Conservation (phyloP, 805 yeast species). For the Saturnispora bothae region DNA sequence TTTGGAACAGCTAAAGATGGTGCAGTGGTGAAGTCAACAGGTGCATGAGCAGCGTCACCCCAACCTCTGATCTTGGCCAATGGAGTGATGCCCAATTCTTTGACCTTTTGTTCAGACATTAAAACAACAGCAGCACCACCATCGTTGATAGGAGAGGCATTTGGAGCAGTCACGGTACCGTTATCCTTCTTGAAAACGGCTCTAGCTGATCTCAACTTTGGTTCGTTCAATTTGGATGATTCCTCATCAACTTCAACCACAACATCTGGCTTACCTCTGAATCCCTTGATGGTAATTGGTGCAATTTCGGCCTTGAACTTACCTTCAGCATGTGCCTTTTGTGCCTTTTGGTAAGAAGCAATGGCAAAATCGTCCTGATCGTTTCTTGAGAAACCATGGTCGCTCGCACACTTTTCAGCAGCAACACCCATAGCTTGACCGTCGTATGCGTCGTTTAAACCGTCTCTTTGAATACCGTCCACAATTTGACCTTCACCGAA, state of each 20-base stretch:
- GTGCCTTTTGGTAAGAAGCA: conserved; percentile 77
- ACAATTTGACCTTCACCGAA: conserved; percentile 72
- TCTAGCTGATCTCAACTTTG: conserved; percentile 71
- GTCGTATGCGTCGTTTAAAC: conserved; percentile 85
- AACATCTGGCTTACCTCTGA: conserved; percentile 81
- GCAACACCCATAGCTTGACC: conserved; percentile 90
- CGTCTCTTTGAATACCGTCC: conserved; percentile 90
- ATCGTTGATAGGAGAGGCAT: conserved; percentile 92
- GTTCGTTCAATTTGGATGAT: conserved; percentile 63
- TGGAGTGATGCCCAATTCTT: conserved; percentile 81
- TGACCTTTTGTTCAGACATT: conserved; percentile 74
- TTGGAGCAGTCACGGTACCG: conserved; percentile 96
- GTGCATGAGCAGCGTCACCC: conserved; percentile 98
- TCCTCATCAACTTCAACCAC: conserved; percentile 77
- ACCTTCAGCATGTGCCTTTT: conserved; percentile 65
- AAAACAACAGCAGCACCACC: conserved; percentile 95
- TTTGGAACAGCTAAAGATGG: conserved; percentile 94
- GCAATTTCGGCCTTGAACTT: conserved; percentile 76
- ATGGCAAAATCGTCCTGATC: conserved; percentile 86
- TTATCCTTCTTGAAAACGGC: conserved; percentile 89
- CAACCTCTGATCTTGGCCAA: conserved; percentile 82
- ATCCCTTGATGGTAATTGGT: conserved; percentile 82
- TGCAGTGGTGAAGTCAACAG: conserved; percentile 91
- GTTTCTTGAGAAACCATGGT: conserved; percentile 67
- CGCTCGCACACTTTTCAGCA: conserved; percentile 92